Base-by-base conservation (phyloP, 345 rosid species). In the Microthlaspi erraticum region DNA sequence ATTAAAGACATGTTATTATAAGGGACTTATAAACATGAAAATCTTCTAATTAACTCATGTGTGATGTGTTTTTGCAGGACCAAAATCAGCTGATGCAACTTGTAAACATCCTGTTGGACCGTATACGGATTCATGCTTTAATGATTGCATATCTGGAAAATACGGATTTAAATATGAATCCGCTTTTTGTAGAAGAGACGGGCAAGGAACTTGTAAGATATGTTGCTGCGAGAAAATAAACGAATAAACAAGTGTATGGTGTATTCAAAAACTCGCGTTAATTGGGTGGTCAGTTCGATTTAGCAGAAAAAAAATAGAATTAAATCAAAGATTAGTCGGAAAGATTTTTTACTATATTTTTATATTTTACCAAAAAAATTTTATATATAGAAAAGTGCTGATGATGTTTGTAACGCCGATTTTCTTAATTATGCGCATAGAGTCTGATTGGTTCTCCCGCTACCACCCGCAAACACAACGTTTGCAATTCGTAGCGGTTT, bases 101-200 rank as follows among this genome's bases (percentile, higher is more conserved):
- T 62, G 55, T 50, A 44, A 16, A 10, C 67, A 62, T 45, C 55
- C 67, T 0, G 55, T 63, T 1, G 68, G 68, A 33, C 55, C 43
- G 12, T 63, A 45, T 7, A 63, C 68, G 13, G 55, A 33, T 0
- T 63, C 58, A 53, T 53, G 56, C 17, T 51, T 51, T 26, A 4
- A 51, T 51, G 56, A 51, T 6, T 51, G 56, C 34, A 1, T 51
- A 51, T 5, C 34, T 51, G 56, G 56, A 51, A 51, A 51, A 26
- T 51, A 51, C 56, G 56, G 34, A 51, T 51, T 8, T 6, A 0
- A 5, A 1, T 51, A 51, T 51, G 56, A 51, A 26, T 51, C 56
- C 5, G 57, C 36, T 11, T 52, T 52, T 52, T 52, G 57, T 52
- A 13, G 17, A 52, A 36, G 57, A 26, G 57, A 52, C 36, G 9